These are phyloP conservation scores for Vigna angularis DNA, from an alignment of 306 rosid species.

Conservation along the genomic window DNA sequence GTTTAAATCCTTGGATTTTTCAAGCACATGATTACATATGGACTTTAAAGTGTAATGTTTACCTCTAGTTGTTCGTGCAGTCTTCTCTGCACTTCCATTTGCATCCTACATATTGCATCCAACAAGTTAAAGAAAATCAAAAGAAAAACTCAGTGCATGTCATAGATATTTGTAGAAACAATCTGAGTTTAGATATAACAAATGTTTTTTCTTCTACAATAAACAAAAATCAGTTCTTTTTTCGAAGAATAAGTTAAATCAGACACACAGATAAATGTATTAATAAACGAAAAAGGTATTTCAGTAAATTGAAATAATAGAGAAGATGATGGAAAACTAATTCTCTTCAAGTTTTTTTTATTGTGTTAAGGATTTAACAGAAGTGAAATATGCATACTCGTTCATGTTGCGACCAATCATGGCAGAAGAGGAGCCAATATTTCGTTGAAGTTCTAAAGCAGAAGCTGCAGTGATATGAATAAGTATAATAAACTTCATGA, in stretches of 20 bases:
- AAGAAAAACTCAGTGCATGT: background rate
- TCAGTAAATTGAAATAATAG: background rate
- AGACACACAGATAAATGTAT: background rate
- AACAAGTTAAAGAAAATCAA: constrained; percentile 26
- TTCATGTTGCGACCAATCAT: constrained; percentile 93
- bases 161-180: background rate
- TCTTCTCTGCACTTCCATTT: constrained; percentile 99
- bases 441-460: constrained; percentile 85
- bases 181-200: no score
- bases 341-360: background rate
- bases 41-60: background rate
- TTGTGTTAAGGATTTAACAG: background rate
- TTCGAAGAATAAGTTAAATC: background rate
- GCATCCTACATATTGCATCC: constrained; percentile 80
- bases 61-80: constrained; percentile 98
- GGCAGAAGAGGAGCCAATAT: constrained; percentile 78
- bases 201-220: no score
- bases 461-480: constrained; percentile 60
- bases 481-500: constrained; percentile 28
- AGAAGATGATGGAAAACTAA: background rate
- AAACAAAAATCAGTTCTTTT: background rate
- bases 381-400: constrained; percentile 60
- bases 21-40: background rate
- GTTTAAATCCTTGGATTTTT: no score
- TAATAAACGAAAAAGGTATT: background rate